These are phyloP conservation scores for Globisporangium abappressorium DNA, from an alignment of 352 stramenopile species.

Conservation along the genomic window DNA sequence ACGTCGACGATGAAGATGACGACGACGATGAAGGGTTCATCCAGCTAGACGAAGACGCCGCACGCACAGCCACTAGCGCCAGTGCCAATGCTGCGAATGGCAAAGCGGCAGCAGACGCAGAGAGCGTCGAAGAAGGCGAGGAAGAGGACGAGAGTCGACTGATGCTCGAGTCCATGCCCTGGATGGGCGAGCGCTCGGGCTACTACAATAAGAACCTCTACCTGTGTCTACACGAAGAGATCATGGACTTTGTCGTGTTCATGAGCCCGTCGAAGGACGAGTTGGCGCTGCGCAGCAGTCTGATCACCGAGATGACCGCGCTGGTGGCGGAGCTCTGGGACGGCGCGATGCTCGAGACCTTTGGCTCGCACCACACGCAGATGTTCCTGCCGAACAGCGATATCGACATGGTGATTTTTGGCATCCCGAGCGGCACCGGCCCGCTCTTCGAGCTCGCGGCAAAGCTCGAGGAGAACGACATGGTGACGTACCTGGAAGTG, in stretches of 20 bases:
- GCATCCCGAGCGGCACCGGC: constrained; percentile 51
- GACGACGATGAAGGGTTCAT: constrained; percentile 56
- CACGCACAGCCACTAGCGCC: not conserved
- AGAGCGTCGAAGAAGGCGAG: constrained; percentile 27
- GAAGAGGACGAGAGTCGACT: constrained; percentile 25
- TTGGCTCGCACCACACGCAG: constrained; percentile 92
- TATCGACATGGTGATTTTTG: constrained; percentile 93
- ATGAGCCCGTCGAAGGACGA: constrained; percentile 87
- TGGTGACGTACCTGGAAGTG: constrained; percentile 92
- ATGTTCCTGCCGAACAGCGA: constrained; percentile 92
- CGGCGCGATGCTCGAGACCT: constrained; percentile 79
- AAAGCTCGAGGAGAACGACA: constrained; percentile 54
- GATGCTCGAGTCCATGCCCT: constrained; percentile 54
- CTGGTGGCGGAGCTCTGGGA: constrained; percentile 60
- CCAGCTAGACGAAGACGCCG: constrained; percentile 24
- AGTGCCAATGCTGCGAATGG: not conserved
- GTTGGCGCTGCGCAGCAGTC: constrained; percentile 46
- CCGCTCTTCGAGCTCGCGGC: constrained; percentile 51
- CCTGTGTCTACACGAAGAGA: constrained; percentile 93
- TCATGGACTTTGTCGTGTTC: constrained; percentile 92
- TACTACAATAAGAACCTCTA: constrained; percentile 77
- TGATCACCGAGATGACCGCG: constrained; percentile 75
- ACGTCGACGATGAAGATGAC: constrained; percentile 11
- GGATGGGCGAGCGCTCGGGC: constrained; percentile 59
- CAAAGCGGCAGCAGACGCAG: not conserved